Conservation (phyloP, 2,329 filamentous ascomycete genomes). For the Pseudocercospora musae region DNA sequence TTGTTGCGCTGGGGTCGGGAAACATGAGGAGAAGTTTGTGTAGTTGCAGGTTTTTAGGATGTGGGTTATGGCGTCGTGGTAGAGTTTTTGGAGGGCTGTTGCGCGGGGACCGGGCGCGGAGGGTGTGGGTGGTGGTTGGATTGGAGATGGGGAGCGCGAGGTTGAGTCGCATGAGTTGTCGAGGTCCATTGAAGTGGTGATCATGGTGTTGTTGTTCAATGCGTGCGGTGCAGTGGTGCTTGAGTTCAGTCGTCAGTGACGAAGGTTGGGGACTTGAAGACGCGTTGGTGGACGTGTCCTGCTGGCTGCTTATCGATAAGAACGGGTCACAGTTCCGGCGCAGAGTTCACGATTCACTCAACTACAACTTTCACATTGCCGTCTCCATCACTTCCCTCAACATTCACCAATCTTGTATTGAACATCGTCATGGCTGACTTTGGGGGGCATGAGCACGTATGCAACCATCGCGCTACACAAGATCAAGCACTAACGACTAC, state of each 20-base stretch:
- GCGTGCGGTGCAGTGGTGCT: not conserved
- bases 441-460: too few relatives aligned
- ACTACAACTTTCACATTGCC: not conserved
- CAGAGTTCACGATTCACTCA: not conserved
- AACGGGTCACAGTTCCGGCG: not conserved
- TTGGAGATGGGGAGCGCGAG: conserved; percentile 22
- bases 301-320: not conserved
- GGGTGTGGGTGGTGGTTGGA: conserved; percentile 46
- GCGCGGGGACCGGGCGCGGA: conserved; percentile 59
- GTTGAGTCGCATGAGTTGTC: not conserved
- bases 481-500: not conserved
- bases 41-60: conserved; percentile 61
- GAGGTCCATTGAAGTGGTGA: conserved; percentile 19
- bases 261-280: not conserved
- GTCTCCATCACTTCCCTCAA: not conserved
- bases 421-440: not conserved
- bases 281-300: not conserved
- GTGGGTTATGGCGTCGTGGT: conserved; percentile 56
- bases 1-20: conserved; percentile 59
- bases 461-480: not conserved
- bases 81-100: conserved; percentile 58
- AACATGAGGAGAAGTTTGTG: conserved; percentile 61
- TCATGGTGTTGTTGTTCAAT: not conserved
- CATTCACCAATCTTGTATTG: not conserved
- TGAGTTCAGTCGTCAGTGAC: not conserved